Percentiles rank a stretch among this genome's conserved stretches.
phyloP scores from a whole-genome alignment of 495 filamentous ascomycete species.

The Aspergillus coremiiformis region DNA sequence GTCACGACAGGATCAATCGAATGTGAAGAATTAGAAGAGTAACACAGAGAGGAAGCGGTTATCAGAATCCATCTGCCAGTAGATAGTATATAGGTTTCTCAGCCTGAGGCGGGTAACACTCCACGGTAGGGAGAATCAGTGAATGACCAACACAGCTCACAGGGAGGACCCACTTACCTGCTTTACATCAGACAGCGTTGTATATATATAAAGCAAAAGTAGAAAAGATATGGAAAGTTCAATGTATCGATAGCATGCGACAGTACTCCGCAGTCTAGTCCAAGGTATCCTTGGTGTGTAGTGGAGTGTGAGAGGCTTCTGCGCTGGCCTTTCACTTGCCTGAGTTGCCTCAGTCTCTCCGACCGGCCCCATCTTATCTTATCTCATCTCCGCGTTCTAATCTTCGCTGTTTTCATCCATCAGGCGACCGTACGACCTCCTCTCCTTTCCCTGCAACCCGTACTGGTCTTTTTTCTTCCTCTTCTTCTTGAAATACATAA shows the following conservation, averaged over 20 bases:
- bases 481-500: not conserved
- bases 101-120: conserved; percentile 6
- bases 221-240: not conserved
- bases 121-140: conserved; percentile 16
- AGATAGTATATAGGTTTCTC: conserved; percentile 8
- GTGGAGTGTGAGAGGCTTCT: conserved; percentile 12
- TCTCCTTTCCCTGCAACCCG: conserved; percentile 1
- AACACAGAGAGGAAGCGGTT: not conserved
- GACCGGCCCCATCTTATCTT: conserved; percentile 32
- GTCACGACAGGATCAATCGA: conserved; percentile 2
- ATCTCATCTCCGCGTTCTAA: conserved; percentile 37
- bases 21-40: not conserved
- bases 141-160: conserved; percentile 8
- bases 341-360: conserved; percentile 12
- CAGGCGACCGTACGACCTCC: not conserved
- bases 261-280: not conserved
- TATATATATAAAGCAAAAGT: conserved; percentile 12
- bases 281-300: conserved; percentile 4
- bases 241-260: not conserved
- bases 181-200: conserved; percentile 7
- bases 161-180: conserved; percentile 14
- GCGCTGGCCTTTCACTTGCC: conserved; percentile 14
- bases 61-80: conserved; percentile 6
- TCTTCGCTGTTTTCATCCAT: conserved; percentile 6
- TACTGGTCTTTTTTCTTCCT: not conserved